These are phyloP conservation scores for Aphanocladium album DNA, from an alignment of 2,329 filamentous ascomycete species.

Conservation along the genomic window DNA sequence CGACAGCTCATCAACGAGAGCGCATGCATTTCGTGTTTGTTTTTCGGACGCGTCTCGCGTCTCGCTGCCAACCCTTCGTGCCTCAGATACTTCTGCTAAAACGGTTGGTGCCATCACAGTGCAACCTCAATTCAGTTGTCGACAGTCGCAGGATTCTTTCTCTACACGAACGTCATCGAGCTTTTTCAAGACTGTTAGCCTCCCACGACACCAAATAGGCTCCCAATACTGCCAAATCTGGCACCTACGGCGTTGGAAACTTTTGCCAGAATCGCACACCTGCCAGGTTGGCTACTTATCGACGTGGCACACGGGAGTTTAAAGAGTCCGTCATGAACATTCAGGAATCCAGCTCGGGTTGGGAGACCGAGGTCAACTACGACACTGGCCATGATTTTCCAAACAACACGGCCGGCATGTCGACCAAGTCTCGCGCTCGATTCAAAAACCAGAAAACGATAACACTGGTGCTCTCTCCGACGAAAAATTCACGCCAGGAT, in stretches of 20 bases:
- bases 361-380: slow-evolving; percentile 1
- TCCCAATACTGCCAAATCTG: no score
- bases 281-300: neutral
- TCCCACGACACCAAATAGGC: no score
- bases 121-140: neutral
- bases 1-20: neutral
- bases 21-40: slow-evolving; percentile 7
- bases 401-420: neutral
- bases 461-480: slow-evolving; percentile 1
- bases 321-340: neutral
- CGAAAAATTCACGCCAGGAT: neutral
- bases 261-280: neutral
- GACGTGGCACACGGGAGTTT: neutral
- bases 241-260: neutral
- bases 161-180: no score
- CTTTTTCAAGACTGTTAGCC: no score
- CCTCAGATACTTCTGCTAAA: neutral
- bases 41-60: slow-evolving; percentile 8
- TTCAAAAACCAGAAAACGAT: neutral
- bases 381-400: neutral
- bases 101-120: neutral
- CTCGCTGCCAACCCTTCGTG: neutral
- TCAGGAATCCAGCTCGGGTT: neutral
- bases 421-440: neutral
- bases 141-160: no score